Evolutionary conservation across 2,329 filamentous ascomycete species (phyloP).

Genomic region (Taxawa tesnikishii): DNA sequence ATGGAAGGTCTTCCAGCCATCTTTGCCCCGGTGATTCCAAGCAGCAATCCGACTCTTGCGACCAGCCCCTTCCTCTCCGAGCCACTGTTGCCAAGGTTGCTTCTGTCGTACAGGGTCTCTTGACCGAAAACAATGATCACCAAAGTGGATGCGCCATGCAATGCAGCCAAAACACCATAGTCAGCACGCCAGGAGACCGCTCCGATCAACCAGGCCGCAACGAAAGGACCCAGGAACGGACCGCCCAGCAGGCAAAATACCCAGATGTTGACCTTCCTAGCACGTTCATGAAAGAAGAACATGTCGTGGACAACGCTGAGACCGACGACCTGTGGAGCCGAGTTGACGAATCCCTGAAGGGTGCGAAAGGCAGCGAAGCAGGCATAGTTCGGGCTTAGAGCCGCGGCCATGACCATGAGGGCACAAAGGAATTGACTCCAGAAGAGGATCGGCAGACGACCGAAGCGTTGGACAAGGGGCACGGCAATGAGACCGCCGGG

Average conservation of each 20-base stretch:
- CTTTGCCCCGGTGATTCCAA: slow-evolving; percentile 5
- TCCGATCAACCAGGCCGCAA: slow-evolving; percentile 9
- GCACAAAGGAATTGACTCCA: slow-evolving; percentile 15
- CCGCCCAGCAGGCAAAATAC: slow-evolving; percentile 15
- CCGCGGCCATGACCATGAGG: slow-evolving; percentile 11
- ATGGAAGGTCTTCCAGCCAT: slow-evolving; percentile 1
- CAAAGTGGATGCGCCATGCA: slow-evolving; percentile 9
- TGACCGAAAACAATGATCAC: slow-evolving; percentile 19
- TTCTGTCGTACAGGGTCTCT: slow-evolving; percentile 22
- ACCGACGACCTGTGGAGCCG: slow-evolving; percentile 16
- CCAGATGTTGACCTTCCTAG: slow-evolving; percentile 23
- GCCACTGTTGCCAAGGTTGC: neutral
- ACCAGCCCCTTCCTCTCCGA: neutral
- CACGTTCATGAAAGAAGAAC: slow-evolving; percentile 25
- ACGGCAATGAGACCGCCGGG: slow-evolving; percentile 15
- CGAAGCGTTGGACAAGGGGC: slow-evolving; percentile 12
- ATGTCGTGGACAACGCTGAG: slow-evolving; percentile 22
- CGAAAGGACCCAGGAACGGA: slow-evolving; percentile 8
- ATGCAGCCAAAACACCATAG: slow-evolving; percentile 5
- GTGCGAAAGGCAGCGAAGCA: slow-evolving; percentile 16
- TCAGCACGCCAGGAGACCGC: slow-evolving; percentile 8
- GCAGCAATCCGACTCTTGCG: slow-evolving; percentile 4
- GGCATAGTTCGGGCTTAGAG: slow-evolving; percentile 11
- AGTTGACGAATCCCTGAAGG: slow-evolving; percentile 16
- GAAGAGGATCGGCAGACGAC: slow-evolving; percentile 17